A percentile compares a stretch with the other conserved stretches of the same genome.
phyloP scores from a whole-genome alignment of 768 basidiomycete genomes.

The Russula lepida region DNA sequence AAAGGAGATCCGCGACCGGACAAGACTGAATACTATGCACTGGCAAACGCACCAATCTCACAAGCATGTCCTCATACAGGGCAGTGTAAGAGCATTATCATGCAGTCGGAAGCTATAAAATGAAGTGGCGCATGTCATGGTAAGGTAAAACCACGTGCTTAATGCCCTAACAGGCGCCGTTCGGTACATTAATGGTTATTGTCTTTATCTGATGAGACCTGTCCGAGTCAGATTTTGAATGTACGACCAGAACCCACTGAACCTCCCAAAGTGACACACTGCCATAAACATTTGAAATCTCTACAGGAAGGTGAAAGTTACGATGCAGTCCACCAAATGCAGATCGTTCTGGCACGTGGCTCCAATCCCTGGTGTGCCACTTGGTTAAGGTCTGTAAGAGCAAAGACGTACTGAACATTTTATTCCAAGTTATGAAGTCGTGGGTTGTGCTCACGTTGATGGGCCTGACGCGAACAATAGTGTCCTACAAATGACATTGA shows the following conservation, averaged over 20 bases:
- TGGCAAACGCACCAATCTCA: slow-evolving; percentile 7
- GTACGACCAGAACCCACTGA: no score
- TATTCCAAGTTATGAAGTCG: no score
- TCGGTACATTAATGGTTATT: no score
- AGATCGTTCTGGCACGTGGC: neutral
- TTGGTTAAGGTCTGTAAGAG: no score
- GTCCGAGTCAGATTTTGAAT: no score
- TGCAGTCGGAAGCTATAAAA: slow-evolving; percentile 5
- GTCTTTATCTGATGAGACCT: no score
- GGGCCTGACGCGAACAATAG: no score
- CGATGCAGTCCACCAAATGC: neutral
- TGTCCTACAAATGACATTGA: no score
- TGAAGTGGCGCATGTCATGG: neutral
- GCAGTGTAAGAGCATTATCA: slow-evolving; percentile 1
- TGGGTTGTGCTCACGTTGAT: no score
- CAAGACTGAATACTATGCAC: neutral
- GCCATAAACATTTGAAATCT: neutral
- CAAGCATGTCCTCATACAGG: slow-evolving; percentile 14
- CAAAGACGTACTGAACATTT: no score
- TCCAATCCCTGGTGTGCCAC: neutral
- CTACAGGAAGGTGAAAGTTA: neutral
- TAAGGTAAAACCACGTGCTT: no score
- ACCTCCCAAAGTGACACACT: neutral
- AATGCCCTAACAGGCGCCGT: no score
- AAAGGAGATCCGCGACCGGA: neutral